Evolutionary conservation across 2,329 filamentous ascomycete genomes (phyloP), one percentile per base, ranked within the genome.

Genomic region (Aspergillus piperis): DNA sequence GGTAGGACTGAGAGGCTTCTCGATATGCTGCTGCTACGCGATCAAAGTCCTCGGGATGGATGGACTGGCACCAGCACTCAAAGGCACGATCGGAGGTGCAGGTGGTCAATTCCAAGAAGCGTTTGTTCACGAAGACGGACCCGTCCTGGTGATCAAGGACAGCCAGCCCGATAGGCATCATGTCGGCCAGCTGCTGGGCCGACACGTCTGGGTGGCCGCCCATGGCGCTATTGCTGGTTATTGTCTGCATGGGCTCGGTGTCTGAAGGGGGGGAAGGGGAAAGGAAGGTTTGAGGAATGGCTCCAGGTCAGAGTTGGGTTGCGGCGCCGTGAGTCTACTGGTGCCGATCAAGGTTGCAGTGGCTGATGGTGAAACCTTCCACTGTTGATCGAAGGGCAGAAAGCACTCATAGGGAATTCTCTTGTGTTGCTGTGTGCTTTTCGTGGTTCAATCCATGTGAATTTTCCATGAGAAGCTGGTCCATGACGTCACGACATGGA

Each of bases 181-280:
- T 63, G 52, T 72, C 66, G n/a, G 67, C 69, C 44, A 72, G 65
- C 54, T 71, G 61, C 41, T 72, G 65, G 11, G 69, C 69, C 7
- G 68, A 64, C 47, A 50, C 47, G 7, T n/a, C 8, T 6, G 15
- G 47, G 3, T 50, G 23, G 25, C 47, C n/a, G 2, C 15, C 15
- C 7, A 17, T 10, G 8, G 13, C 4, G 10, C 10, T 17, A 15
- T n/a, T 11, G 5, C 47, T 10, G 8, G 2, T n/a, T 3, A 17
- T 5, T n/a, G 15, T 49, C 44, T 17, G 21, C 44, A 27, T 30
- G 3, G 7, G 23, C 8, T 49, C 15, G 13, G 23, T 49, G 44
- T 23, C 44, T 7, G 23, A 1, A 23, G 5, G 10, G 19, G 7
- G 23, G 25, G 23, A 23, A 19, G 39, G 39, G 39, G 15, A 19